Conservation (phyloP, 306 rosid species). For the Malus sieversii region DNA sequence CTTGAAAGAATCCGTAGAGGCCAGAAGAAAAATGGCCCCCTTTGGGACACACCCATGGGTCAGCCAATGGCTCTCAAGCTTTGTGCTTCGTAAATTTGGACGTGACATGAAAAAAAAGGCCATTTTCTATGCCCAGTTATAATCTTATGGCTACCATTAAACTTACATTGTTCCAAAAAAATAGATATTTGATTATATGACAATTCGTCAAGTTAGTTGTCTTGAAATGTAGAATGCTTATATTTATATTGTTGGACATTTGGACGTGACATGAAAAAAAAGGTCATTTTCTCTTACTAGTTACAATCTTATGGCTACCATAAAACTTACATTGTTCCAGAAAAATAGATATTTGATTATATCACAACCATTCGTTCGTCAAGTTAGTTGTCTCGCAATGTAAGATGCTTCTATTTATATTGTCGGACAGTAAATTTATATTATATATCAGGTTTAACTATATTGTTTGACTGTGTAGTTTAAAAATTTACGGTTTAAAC, state of each 20-base stretch:
- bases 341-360: no score
- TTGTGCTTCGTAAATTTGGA: conserved; percentile 28
- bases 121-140: conserved; percentile 21
- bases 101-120: conserved; percentile 3
- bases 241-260: not conserved
- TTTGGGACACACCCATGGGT: conserved; percentile 9
- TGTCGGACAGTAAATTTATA: no score
- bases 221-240: no score
- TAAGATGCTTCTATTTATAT: not conserved
- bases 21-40: not conserved
- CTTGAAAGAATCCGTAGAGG: not conserved
- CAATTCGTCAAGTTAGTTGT: no score
- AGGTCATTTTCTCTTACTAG: conserved; percentile 25
- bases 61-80: conserved; percentile 35
- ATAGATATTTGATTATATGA: no score
- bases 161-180: not conserved
- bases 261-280: not conserved
- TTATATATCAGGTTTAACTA: no score
- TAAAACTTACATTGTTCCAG: not conserved
- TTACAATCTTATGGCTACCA: not conserved
- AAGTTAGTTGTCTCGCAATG: not conserved
- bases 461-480: no score
- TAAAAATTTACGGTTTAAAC: not conserved
- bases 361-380: not conserved
- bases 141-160: not conserved